Percentiles rank a stretch among this genome's conserved stretches.
Evolutionary conservation across 164 flowering plant species (phyloP).

Genomic region (Aristolochia californica): DNA sequence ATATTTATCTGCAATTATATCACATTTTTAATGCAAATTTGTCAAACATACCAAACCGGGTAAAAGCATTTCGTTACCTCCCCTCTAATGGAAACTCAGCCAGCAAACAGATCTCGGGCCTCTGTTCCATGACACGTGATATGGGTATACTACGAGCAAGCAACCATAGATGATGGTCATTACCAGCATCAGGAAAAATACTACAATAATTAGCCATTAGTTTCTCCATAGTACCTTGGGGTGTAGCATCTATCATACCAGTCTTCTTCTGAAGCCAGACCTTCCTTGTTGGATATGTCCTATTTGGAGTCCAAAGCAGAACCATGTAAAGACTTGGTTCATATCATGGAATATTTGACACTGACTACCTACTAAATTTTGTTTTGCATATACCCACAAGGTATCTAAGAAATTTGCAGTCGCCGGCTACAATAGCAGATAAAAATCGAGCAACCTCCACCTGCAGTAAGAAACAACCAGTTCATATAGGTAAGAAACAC

Average conservation of each 20-base stretch:
- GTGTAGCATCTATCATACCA: slow-evolving; percentile 54
- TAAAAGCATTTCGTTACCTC: slow-evolving; percentile 28
- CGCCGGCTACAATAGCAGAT: slow-evolving; percentile 52
- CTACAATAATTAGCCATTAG: background rate
- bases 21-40: too few relatives aligned
- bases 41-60: background rate
- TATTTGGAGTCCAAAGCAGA: slow-evolving; percentile 15
- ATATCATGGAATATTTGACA: too few relatives aligned
- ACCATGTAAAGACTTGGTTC: background rate
- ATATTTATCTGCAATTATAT: too few relatives aligned
- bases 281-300: slow-evolving; percentile 93
- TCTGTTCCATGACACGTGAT: slow-evolving; percentile 40
- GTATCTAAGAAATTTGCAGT: slow-evolving; percentile 52
- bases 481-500: background rate
- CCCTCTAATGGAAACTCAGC: slow-evolving; percentile 83
- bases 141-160: slow-evolving; percentile 29
- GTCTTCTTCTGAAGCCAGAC: slow-evolving; percentile 70
- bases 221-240: slow-evolving; percentile 37
- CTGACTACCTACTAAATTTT: too few relatives aligned
- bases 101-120: slow-evolving; percentile 53
- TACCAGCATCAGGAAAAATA: background rate
- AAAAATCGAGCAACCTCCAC: slow-evolving; percentile 60
- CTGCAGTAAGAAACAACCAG: slow-evolving; percentile 24
- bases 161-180: background rate
- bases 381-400: slow-evolving; percentile 38